Conservation (phyloP, 1,284 basidiomycete genomes). For the Agaricales sp. region DNA sequence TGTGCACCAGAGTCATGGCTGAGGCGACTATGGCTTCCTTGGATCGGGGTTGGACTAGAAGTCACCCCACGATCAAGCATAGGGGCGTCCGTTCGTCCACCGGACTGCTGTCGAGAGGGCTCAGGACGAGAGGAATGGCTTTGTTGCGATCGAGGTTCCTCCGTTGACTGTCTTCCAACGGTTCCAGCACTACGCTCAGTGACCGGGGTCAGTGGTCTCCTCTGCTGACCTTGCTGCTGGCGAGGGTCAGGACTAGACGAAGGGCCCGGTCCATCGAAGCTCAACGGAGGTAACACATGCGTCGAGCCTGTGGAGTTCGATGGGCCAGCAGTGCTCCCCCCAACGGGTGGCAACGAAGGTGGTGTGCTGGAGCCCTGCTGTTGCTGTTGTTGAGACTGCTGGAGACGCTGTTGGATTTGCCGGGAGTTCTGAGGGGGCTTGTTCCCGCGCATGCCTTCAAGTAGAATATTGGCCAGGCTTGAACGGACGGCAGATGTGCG, state of each 20-base stretch:
- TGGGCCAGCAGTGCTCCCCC: no score
- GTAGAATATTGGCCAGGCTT: slow-evolving; percentile 52
- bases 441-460: slow-evolving; percentile 44
- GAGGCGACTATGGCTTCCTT: background rate
- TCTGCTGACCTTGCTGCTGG: background rate
- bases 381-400: background rate
- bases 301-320: background rate
- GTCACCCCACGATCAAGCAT: background rate
- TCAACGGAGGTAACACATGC: background rate
- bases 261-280: background rate
- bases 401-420: background rate
- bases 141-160: background rate
- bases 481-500: slow-evolving; percentile 61
- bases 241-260: background rate
- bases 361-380: background rate
- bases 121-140: background rate
- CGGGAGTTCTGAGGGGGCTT: no score
- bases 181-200: background rate
- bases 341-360: background rate
- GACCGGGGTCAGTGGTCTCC: background rate
- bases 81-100: background rate
- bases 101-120: background rate
- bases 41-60: background rate
- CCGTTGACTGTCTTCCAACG: background rate
- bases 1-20: background rate